phyloP scores from a whole-genome alignment of 139 green algal species.

The Closterium sp. region DNA sequence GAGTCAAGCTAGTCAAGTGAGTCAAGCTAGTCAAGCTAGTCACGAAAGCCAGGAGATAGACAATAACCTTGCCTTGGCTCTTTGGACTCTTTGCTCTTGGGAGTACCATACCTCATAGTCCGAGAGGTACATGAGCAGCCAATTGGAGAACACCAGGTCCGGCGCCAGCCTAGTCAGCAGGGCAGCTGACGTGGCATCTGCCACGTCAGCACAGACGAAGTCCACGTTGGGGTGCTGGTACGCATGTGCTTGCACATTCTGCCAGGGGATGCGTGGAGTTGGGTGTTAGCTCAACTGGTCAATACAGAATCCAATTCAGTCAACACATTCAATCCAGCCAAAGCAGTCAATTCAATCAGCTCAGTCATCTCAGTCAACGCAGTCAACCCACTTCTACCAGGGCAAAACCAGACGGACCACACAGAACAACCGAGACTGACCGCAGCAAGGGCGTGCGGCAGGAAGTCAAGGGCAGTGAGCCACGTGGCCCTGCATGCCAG shows the following conservation, averaged over 20 bases:
- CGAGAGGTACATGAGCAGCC: slow-evolving; percentile 90
- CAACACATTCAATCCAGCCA: neutral
- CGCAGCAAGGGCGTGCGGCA: slow-evolving; percentile 74
- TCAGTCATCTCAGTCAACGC: neutral
- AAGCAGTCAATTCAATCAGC: neutral
- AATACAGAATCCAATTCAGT: no score
- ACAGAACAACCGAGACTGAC: neutral
- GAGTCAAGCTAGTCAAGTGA: neutral
- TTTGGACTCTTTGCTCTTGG: no score
- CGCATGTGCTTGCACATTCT: slow-evolving; percentile 47
- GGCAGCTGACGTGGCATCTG: neutral
- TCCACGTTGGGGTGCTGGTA: slow-evolving; percentile 32
- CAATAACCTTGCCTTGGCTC: no score
- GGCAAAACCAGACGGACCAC: no score
- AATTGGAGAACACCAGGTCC: slow-evolving; percentile 85
- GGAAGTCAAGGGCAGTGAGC: slow-evolving; percentile 84
- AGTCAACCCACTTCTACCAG: no score
- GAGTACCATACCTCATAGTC: slow-evolving; percentile 67
- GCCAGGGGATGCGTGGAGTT: neutral
- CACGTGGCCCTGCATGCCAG: slow-evolving; percentile 62
- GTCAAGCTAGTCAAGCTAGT: no score
- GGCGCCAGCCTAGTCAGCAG: neutral
- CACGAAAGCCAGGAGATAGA: no score
- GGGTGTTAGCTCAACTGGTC: no score
- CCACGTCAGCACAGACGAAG: slow-evolving; percentile 54